Evolutionary conservation across 371 early-diverging fungal genomes (phyloP).

Genomic region (Rhizopus stolonifer): DNA sequence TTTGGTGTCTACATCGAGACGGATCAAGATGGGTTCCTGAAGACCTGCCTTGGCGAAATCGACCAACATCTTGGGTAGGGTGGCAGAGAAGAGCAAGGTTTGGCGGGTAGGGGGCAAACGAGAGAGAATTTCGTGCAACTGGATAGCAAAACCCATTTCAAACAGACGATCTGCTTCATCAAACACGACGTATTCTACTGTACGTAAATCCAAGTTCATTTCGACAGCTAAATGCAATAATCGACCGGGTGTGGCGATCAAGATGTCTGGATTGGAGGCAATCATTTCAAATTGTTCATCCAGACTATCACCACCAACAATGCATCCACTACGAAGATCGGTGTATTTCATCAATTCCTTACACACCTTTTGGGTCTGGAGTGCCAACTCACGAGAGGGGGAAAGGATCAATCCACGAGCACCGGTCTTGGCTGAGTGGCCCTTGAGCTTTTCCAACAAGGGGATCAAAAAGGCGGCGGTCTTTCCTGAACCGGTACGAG

Average conservation of each 20-base stretch:
- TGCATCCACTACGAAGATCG: slow-evolving; percentile 82
- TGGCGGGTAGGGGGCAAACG: slow-evolving; percentile 85
- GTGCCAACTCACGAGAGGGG: slow-evolving; percentile 95
- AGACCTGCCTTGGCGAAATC: slow-evolving; percentile 96
- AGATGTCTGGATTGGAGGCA: slow-evolving; percentile 92
- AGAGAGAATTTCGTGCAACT: slow-evolving; percentile 87
- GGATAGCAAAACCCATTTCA: slow-evolving; percentile 97
- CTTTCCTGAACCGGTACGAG: slow-evolving; percentile 98
- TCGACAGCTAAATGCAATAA: slow-evolving; percentile 94
- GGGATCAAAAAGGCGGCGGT: slow-evolving; percentile 98
- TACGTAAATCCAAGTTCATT: slow-evolving; percentile 84
- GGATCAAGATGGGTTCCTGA: slow-evolving; percentile 88
- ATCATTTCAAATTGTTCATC: slow-evolving; percentile 92
- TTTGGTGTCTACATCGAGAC: slow-evolving; percentile 93
- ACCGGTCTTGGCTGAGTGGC: slow-evolving; percentile 88
- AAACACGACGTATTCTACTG: slow-evolving; percentile 95
- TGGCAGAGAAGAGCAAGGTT: slow-evolving; percentile 94
- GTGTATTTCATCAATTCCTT: slow-evolving; percentile 89
- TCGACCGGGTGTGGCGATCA: slow-evolving; percentile 98
- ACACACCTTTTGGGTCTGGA: slow-evolving; percentile 94
- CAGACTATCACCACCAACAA: slow-evolving; percentile 96
- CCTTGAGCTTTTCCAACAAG: slow-evolving; percentile 84
- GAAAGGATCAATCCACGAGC: slow-evolving; percentile 86
- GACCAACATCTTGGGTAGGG: slow-evolving; percentile 86
- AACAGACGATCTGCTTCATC: slow-evolving; percentile 99